A percentile compares a stretch with the other conserved stretches of the same genome.
phyloP scores from a whole-genome alignment of 257 asterid species.

The Ballota nigra region DNA sequence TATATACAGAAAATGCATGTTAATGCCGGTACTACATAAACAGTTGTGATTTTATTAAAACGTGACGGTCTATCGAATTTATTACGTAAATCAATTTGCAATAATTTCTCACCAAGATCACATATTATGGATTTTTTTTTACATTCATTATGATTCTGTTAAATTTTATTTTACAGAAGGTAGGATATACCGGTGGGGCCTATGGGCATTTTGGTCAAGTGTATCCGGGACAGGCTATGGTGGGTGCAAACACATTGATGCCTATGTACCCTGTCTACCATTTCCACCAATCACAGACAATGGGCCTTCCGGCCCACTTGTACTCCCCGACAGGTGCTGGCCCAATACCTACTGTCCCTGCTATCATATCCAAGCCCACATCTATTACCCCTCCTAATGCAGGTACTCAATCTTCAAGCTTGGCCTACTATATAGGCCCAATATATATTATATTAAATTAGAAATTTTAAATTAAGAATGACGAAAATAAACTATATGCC shows the following conservation, averaged over 20 bases:
- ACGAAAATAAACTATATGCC: no score
- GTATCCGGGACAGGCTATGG: conserved; percentile 64
- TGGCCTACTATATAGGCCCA: not conserved
- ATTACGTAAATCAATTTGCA: not conserved
- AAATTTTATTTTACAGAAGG: conserved; percentile 35
- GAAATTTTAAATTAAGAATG: no score
- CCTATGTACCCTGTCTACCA: conserved; percentile 75
- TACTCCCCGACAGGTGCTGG: conserved; percentile 51
- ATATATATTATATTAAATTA: not conserved
- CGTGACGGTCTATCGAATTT: not conserved
- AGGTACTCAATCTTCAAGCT: conserved; percentile 37
- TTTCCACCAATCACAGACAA: conserved; percentile 64
- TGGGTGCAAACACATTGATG: conserved; percentile 67
- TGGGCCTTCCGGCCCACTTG: conserved; percentile 90
- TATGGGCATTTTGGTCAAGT: conserved; percentile 76
- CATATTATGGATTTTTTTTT: not conserved
- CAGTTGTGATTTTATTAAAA: not conserved
- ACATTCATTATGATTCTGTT: not conserved
- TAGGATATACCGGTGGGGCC: conserved; percentile 71
- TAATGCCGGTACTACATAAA: not conserved
- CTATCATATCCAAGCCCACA: conserved; percentile 73
- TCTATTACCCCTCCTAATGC: conserved; percentile 55
- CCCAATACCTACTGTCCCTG: conserved; percentile 53
- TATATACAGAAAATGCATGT: not conserved
- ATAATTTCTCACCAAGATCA: not conserved